Conservation (phyloP, 2,329 filamentous ascomycete genomes). For the Cercospora canescens region DNA sequence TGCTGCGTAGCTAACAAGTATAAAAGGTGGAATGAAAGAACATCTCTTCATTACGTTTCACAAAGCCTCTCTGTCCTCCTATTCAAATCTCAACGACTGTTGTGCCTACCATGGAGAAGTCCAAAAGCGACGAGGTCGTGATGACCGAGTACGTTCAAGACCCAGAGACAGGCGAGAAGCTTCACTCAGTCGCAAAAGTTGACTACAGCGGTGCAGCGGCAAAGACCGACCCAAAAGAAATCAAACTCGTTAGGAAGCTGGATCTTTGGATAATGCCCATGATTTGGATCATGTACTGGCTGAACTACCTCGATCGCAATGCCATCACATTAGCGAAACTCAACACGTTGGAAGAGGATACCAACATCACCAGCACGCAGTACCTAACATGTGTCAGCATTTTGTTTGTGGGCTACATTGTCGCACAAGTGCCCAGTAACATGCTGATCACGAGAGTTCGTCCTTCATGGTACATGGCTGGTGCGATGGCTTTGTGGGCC, state of each 20-base stretch:
- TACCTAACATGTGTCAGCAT: constrained; percentile 29
- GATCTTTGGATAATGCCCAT: constrained; percentile 5
- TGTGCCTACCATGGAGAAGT: neutral
- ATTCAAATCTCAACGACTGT: neutral
- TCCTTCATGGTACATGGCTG: constrained; percentile 46
- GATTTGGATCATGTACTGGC: constrained; percentile 25
- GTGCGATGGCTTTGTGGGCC: constrained; percentile 36
- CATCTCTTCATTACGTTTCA: neutral
- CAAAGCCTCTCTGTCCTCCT: neutral
- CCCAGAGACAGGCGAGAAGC: neutral
- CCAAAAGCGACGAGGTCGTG: neutral
- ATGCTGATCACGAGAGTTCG: constrained; percentile 48
- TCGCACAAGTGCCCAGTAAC: constrained; percentile 44
- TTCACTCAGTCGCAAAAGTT: neutral
- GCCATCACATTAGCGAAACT: constrained; percentile 29
- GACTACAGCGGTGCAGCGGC: neutral
- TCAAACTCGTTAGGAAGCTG: constrained; percentile 4
- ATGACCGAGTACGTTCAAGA: neutral
- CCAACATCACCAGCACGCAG: constrained; percentile 21
- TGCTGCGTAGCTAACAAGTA: neutral
- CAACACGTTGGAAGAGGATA: constrained; percentile 25
- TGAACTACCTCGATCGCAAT: constrained; percentile 31
- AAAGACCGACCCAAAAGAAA: neutral
- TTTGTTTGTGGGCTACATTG: constrained; percentile 35
- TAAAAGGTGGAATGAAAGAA: neutral